These are phyloP conservation scores for Malus hybrid DNA, from an alignment of 331 rosid genomes.

Conservation along the genomic window DNA sequence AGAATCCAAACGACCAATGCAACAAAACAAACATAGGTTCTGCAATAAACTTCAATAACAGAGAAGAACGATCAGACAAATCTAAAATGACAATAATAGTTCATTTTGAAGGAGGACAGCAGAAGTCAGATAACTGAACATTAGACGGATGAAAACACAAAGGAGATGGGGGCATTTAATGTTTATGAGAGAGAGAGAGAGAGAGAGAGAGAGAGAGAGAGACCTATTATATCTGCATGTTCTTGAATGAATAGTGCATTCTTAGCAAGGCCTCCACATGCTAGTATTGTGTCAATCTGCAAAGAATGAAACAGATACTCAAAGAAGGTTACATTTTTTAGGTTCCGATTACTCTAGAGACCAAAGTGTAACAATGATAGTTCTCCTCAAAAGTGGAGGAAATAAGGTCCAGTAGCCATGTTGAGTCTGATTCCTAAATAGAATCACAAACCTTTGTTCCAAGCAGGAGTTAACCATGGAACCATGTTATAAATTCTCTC, in stretches of 20 bases:
- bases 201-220: conserved; percentile 17
- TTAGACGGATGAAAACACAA: background rate
- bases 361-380: background rate
- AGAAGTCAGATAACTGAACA: no score
- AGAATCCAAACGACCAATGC: background rate
- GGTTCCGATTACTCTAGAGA: background rate
- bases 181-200: background rate
- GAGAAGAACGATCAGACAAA: background rate
- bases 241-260: conserved; percentile 80
- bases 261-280: conserved; percentile 94
- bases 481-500: background rate
- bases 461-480: background rate
- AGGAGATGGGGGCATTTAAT: background rate
- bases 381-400: background rate
- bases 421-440: background rate
- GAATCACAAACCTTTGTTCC: background rate
- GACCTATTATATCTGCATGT: conserved; percentile 87
- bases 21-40: background rate
- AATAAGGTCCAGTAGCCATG: background rate
- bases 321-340: background rate
- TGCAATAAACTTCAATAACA: background rate
- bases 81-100: background rate
- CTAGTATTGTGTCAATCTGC: conserved; percentile 84
- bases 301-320: background rate
- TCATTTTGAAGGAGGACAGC: background rate